Evolutionary conservation across 2,329 filamentous ascomycete species (phyloP), one percentile per base, ranked within the genome.

Genomic region (Colletotrichum sp.): DNA sequence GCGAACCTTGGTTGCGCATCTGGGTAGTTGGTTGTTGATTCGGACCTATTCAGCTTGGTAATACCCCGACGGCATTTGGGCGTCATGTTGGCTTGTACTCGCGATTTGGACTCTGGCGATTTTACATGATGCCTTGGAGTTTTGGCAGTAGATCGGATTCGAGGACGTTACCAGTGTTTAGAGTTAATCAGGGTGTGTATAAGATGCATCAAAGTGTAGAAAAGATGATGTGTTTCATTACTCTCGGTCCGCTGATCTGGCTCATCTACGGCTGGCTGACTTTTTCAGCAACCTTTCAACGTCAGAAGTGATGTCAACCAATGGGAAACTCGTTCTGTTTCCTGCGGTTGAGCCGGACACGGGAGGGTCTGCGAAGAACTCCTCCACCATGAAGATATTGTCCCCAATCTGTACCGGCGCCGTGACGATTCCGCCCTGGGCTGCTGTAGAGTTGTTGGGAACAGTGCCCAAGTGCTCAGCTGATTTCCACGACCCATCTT

Each of bases 401-500:
- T 73, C 32, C 18, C 76, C 72, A 72, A 81, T 62, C 28, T 77
- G 73, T 12, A 77, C 68, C 15, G 73, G 28, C 8, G 68, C 60
- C 15, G 74, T 71, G 36, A 76, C 49, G 13, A 49, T 57, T 1
- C 73, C 76, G 9, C 76, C 73, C 24, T 73, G 73, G 13, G 73
- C 70, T 28, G 55, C 69, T 3, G 70, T 21, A 8, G 73, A 76
- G 7, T 74, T 72, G 26, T 81, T 82, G 16, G 82, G 69, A 1
- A 86, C 79, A 0, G 79, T 79, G 0, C 85, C 85, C 12, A 86
- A 55, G 24, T 84, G 81, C 78, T 85, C 81, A 5, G 85, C 85
- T 5, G 77, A 77, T 30, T 78, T 77, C 85, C 85, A 87, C 24
- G 75, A 78, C 8, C 77, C 80, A 39, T 86, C 82, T n/a, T 77